phyloP scores from a whole-genome alignment of 73 alveolate genomes.

The Paramecium biaurelia region DNA sequence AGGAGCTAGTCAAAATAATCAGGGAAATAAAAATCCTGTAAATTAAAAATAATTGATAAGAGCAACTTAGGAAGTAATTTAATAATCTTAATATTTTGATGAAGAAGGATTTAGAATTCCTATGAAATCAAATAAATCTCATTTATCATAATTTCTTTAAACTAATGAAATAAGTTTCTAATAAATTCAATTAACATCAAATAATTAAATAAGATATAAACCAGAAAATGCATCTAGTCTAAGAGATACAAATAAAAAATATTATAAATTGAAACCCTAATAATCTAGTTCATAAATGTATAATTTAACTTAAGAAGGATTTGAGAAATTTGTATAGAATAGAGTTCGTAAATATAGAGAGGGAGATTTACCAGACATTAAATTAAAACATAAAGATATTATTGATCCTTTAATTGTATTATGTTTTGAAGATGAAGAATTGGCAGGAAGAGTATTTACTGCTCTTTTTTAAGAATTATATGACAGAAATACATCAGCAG shows the following conservation, averaged over 20 bases:
- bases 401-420: slow-evolving; percentile 23
- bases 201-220: background rate
- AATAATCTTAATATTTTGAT: background rate
- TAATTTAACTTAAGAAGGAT: background rate
- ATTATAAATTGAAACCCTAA: background rate
- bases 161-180: background rate
- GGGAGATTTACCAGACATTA: slow-evolving; percentile 61
- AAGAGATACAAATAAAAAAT: background rate
- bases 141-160: background rate
- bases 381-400: slow-evolving; percentile 49
- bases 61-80: background rate
- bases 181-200: background rate
- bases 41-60: background rate
- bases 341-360: slow-evolving; percentile 51
- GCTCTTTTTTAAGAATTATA: background rate
- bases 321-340: background rate
- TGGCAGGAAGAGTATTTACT: slow-evolving; percentile 29
- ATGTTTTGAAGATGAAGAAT: slow-evolving; percentile 50
- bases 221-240: background rate
- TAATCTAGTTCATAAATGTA: background rate
- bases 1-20: background rate
- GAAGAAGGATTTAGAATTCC: slow-evolving; percentile 11
- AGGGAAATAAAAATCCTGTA: background rate
- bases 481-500: background rate
- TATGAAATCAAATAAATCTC: background rate